These are phyloP conservation scores for Colletotrichum sidae DNA, from an alignment of 2,329 filamentous ascomycete genomes.

Conservation along the genomic window DNA sequence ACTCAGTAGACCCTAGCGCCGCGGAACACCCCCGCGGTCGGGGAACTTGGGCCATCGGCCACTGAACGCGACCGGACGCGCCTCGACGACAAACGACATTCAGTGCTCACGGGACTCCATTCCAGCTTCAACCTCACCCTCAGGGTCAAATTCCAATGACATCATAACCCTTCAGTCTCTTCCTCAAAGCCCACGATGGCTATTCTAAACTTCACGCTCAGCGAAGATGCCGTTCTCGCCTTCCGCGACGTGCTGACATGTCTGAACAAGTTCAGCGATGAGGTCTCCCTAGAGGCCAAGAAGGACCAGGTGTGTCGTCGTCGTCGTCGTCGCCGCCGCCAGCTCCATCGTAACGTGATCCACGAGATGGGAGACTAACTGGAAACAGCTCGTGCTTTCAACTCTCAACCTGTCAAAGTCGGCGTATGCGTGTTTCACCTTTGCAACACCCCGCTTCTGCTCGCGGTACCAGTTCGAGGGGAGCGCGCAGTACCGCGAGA, in stretches of 20 bases:
- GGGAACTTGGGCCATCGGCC: neutral
- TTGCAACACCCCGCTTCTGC: constrained; percentile 77
- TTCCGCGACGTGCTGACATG: constrained; percentile 81
- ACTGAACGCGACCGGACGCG: constrained; percentile 19
- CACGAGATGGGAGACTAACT: neutral
- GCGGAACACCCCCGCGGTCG: constrained; percentile 5
- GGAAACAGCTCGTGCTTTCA: constrained; percentile 74
- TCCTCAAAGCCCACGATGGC: constrained; percentile 56
- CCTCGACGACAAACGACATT: neutral
- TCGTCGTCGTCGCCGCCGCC: constrained; percentile 13
- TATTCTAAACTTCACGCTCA: constrained; percentile 78
- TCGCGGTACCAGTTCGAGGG: constrained; percentile 76
- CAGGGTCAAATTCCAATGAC: constrained; percentile 54
- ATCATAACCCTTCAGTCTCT: constrained; percentile 40
- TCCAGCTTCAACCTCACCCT: neutral
- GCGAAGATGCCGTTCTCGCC: constrained; percentile 76
- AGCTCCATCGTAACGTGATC: constrained; percentile 40
- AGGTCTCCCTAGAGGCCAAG: constrained; percentile 79
- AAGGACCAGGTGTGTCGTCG: constrained; percentile 68
- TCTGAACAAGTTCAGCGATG: constrained; percentile 83
- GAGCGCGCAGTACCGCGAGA: constrained; percentile 61
- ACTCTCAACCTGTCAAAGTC: constrained; percentile 85
- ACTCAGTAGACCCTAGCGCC: neutral
- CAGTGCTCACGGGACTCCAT: neutral
- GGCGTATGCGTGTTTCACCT: constrained; percentile 79